Base-by-base conservation (phyloP, 352 stramenopile genomes). In the Phytophthora fragariae region DNA sequence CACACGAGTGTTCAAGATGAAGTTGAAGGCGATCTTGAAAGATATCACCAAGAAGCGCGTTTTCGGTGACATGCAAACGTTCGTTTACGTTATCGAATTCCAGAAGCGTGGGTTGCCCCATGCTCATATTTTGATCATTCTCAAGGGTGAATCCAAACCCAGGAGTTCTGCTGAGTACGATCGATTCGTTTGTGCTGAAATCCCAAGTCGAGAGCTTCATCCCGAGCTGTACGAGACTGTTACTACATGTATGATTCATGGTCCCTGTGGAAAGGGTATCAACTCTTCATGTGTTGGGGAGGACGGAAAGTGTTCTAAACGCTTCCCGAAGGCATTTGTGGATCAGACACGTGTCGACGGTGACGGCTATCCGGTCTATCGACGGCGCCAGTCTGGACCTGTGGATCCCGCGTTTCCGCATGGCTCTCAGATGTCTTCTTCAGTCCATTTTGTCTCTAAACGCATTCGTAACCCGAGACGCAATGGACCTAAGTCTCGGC, bases 81-180 rank as follows among this genome's bases (percentile, higher is more conserved):
- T 72, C 17, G 70, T 82, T 3, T 59, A 75, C 39, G 72, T 81
- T 5, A 77, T 90, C 55, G 72, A 89, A 60, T 87, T 84, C 29
- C 75, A 89, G 63, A 86, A 91, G 46, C 62, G 84, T 15, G 80
- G 76, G 0, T 58, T 84, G 11, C 76, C 76, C 15, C 81, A 92
- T 44, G 71, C 63, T 0, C 82, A 90, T 47, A 76, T 89, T 5
- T 52, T 90, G 7, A 12, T 84, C 35, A 87, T 86, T 52, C 57
- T 92, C 5, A 47, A 76, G 10, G 70, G 76, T 9, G 71, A 75
- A 3, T 21, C 49, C 37, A 83, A 77, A 41, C 65, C 67, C 2
- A 44, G 41, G 0, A 78, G 44, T 7, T 0, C 46, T 21, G 6
- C 41, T 64, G 17, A 61, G 60, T 58, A 52, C 19, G 64, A 76